Evolutionary conservation across 176 grass and related monocot species (phyloP), one percentile per base, ranked within the genome.

Genomic region (Oryza coarctata): DNA sequence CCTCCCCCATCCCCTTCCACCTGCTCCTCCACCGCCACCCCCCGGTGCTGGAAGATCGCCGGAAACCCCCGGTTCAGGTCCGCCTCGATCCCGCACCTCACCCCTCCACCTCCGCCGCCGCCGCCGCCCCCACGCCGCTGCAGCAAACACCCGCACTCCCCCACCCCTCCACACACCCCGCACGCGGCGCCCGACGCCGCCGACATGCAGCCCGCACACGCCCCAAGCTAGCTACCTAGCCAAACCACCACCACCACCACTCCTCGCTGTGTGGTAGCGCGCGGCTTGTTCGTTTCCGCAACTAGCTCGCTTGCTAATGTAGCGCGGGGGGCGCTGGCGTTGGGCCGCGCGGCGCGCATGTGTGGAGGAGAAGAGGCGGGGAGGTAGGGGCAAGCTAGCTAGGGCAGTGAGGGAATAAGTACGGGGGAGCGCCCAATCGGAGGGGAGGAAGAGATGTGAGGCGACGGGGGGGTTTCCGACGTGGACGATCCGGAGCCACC

Each of bases 401-500:
- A 82, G 83, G 83, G 88, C 79, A 77, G 38, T 15, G 22, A 14
- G 30, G 38, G 78, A 86, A 90, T 86, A 83, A 83, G 73, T 78
- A 83, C 55, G 73, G 60, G 78, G 7, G 68, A 18, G 76, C 39
- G 43, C 74, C 80, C 78, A 82, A 86, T 89, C 57, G 62, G 73
- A 68, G 62, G 0, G 62, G 68, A 39, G 79, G 44, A 40, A 90
- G 25, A 83, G 79, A 83, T 83, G 39, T 86, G 88, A 83, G 55
- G 40, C 40, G 83, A 86, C 52, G 74, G 68, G 74, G 36, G 74
- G 61, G 27, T 83, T 83, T 66, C 84, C 79, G 86, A 86, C 88
- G 88, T 90, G 88, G 88, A 50, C 38, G 79, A 82, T 86, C 68
- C 74, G 38, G 73, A 83, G 69, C 88, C 88, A 90, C 84, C 79